Percentiles rank a stretch among this genome's conserved stretches.
These are phyloP conservation scores for Talaromyces sp. DNA, from an alignment of 2,329 filamentous ascomycete genomes.

Conservation along the genomic window DNA sequence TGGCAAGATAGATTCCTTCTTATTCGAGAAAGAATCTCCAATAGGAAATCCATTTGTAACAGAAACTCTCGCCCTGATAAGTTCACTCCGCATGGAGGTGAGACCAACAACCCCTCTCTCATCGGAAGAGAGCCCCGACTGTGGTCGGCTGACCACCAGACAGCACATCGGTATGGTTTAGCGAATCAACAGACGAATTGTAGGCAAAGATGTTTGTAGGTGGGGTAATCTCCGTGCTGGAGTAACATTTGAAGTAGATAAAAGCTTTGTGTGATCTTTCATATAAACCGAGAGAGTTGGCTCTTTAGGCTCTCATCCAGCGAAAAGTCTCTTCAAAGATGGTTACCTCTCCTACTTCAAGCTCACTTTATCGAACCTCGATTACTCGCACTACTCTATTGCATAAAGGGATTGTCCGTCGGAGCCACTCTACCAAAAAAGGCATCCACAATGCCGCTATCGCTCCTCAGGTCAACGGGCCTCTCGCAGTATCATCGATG, in stretches of 20 bases:
- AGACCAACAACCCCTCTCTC: slow-evolving; percentile 13
- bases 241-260: background rate
- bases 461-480: background rate
- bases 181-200: background rate
- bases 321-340: background rate
- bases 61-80: background rate
- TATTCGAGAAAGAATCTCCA: no score
- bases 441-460: slow-evolving; percentile 17
- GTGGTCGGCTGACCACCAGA: slow-evolving; percentile 11
- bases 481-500: slow-evolving; percentile 21
- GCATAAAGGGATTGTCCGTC: background rate
- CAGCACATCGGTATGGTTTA: slow-evolving; percentile 1
- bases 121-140: slow-evolving; percentile 18
- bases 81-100: background rate
- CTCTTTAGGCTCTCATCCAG: background rate
- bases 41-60: background rate
- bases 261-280: background rate
- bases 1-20: no score
- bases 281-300: background rate
- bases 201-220: background rate
- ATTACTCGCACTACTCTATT: background rate
- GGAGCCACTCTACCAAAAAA: slow-evolving; percentile 19
- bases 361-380: background rate
- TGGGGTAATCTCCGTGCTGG: background rate
- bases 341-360: slow-evolving; percentile 2